phyloP scores from a whole-genome alignment of 441 rosid genomes.

The Iberis amara region DNA sequence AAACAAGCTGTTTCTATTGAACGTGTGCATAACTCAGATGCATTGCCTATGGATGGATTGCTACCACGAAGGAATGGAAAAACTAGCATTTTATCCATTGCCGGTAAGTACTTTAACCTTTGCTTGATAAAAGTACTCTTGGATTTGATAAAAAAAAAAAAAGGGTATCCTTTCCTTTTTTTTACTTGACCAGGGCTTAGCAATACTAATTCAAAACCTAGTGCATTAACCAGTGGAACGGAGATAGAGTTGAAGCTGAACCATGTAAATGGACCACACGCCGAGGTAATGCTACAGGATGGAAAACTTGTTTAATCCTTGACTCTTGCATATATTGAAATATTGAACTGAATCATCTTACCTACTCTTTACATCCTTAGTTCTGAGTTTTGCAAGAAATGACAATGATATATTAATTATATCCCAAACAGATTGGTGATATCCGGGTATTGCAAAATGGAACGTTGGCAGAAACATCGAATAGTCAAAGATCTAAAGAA shows the following conservation, averaged over 20 bases:
- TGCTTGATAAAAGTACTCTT: constrained; percentile 17
- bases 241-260: constrained; percentile 51
- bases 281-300: constrained; percentile 28
- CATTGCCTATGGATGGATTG: constrained; percentile 39
- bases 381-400: constrained; percentile 14
- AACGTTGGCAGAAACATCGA: constrained; percentile 38
- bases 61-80: constrained; percentile 58
- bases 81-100: constrained; percentile 39
- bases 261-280: constrained; percentile 42
- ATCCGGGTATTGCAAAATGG: constrained; percentile 49
- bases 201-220: constrained; percentile 50
- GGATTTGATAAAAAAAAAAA: constrained; percentile 7
- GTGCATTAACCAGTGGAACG: constrained; percentile 38
- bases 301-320: neutral
- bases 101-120: constrained; percentile 44
- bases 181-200: constrained; percentile 42
- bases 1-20: constrained; percentile 52
- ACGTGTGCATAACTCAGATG: constrained; percentile 36
- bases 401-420: constrained; percentile 14
- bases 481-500: constrained; percentile 50
- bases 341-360: neutral
- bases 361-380: neutral
- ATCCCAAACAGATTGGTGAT: constrained; percentile 46
- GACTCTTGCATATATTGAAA: constrained; percentile 4
- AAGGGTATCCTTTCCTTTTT: constrained; percentile 5